Conservation (phyloP, 495 filamentous ascomycete species). For the Talaromyces trachyspermus region DNA sequence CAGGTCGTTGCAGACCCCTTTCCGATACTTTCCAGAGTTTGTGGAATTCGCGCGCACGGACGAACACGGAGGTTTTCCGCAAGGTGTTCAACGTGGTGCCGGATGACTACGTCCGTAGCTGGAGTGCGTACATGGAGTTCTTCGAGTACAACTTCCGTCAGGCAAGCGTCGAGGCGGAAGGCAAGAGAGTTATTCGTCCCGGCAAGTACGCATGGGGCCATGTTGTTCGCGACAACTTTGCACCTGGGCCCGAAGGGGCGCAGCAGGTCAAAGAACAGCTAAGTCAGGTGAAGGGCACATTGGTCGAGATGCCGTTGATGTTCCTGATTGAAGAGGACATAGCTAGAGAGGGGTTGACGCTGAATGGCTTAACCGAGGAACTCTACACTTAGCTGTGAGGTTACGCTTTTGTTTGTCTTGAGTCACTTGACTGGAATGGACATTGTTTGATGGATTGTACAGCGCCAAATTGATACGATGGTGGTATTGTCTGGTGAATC, state of each 20-base stretch:
- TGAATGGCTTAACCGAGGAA: conserved; percentile 77
- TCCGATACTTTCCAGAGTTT: conserved; percentile 55
- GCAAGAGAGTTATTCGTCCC: conserved; percentile 30
- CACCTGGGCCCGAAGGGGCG: conserved; percentile 50
- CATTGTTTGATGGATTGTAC: too few species aligned
- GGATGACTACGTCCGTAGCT: conserved; percentile 69
- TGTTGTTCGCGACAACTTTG: conserved; percentile 75
- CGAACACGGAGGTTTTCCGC: conserved; percentile 79
- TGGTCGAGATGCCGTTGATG: conserved; percentile 89
- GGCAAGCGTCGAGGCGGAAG: conserved; percentile 38
- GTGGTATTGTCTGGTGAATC: too few species aligned
- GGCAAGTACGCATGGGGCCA: conserved; percentile 68
- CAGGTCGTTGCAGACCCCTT: conserved; percentile 68
- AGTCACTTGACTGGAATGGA: too few species aligned
- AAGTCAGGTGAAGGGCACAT: conserved; percentile 62
- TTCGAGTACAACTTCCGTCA: conserved; percentile 67
- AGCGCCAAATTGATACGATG: too few species aligned
- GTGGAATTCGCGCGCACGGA: conserved; percentile 66
- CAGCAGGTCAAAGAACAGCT: conserved; percentile 77
- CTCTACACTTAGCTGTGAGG: conserved; percentile 65
- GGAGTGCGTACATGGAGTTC: conserved; percentile 80
- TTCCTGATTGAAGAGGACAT: conserved; percentile 86
- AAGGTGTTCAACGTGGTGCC: conserved; percentile 86
- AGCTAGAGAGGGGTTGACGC: conserved; percentile 70
- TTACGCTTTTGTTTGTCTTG: too few species aligned